Percentiles rank a stretch among this genome's conserved stretches.
Conservation (phyloP, 2,329 filamentous ascomycete species). For the Cladosporium sp. region DNA sequence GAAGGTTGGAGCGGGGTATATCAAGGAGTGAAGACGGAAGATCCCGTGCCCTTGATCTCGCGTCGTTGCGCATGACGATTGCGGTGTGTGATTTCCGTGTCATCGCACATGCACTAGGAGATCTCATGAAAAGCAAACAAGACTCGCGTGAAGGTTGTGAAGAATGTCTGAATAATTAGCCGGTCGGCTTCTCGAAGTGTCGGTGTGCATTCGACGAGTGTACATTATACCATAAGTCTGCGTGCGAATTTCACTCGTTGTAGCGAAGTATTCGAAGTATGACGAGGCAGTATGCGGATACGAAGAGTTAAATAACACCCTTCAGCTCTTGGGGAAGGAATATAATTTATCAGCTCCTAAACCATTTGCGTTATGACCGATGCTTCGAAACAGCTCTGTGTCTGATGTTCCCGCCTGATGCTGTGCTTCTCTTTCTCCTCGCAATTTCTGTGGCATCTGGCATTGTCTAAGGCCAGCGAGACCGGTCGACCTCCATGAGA, state of each 20-base stretch:
- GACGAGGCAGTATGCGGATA: not conserved
- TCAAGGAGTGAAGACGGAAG: not conserved
- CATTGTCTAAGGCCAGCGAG: not conserved
- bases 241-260: not conserved
- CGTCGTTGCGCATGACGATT: not conserved
- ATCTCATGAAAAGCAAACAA: not conserved
- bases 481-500: not conserved
- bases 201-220: not conserved
- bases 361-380: not conserved
- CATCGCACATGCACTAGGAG: not conserved
- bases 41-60: constrained; percentile 1
- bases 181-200: not conserved
- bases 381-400: not conserved
- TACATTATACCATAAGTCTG: not conserved
- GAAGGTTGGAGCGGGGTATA: constrained; percentile 7
- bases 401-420: not conserved
- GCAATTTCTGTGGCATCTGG: not conserved
- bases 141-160: not conserved
- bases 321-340: not conserved
- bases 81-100: not conserved
- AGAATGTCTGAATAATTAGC: not conserved
- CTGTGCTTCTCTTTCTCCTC: not conserved
- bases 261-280: too few relatives aligned
- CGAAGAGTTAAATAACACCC: too few relatives aligned
- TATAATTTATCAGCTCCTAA: not conserved